Evolutionary conservation across 768 basidiomycete genomes (phyloP).

Genomic region (Kwoniella pini): DNA sequence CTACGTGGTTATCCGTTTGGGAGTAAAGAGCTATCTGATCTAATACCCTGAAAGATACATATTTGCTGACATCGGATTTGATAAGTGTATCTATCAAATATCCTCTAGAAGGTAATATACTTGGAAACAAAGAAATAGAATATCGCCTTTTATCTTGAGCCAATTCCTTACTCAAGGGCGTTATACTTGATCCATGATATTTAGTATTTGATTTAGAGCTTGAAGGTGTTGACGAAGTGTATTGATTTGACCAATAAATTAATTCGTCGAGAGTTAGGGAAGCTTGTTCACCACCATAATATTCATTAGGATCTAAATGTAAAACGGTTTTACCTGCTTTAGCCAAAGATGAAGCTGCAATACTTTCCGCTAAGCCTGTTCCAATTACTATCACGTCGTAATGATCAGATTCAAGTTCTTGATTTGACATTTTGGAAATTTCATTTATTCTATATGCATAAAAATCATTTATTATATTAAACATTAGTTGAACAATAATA

Average conservation of each 20-base stretch:
- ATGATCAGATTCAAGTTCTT: slow-evolving; percentile 47
- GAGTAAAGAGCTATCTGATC: slow-evolving; percentile 58
- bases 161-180: slow-evolving; percentile 40
- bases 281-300: slow-evolving; percentile 83
- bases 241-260: slow-evolving; percentile 64
- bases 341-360: slow-evolving; percentile 87
- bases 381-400: slow-evolving; percentile 58
- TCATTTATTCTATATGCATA: neutral
- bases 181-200: slow-evolving; percentile 24
- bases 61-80: slow-evolving; percentile 79
- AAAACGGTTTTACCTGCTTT: slow-evolving; percentile 85
- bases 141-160: slow-evolving; percentile 65
- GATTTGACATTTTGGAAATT: slow-evolving; percentile 6
- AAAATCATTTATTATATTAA: too few species aligned
- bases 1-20: slow-evolving; percentile 29
- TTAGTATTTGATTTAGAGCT: slow-evolving; percentile 1
- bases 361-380: slow-evolving; percentile 71
- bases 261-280: slow-evolving; percentile 80
- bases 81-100: slow-evolving; percentile 76
- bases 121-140: slow-evolving; percentile 79
- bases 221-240: slow-evolving; percentile 15
- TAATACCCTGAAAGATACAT: slow-evolving; percentile 85
- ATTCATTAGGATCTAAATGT: slow-evolving; percentile 78
- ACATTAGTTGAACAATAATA: too few species aligned
- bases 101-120: slow-evolving; percentile 76